phyloP scores from a whole-genome alignment of 176 grass and related monocot species.

The Carex pumila region DNA sequence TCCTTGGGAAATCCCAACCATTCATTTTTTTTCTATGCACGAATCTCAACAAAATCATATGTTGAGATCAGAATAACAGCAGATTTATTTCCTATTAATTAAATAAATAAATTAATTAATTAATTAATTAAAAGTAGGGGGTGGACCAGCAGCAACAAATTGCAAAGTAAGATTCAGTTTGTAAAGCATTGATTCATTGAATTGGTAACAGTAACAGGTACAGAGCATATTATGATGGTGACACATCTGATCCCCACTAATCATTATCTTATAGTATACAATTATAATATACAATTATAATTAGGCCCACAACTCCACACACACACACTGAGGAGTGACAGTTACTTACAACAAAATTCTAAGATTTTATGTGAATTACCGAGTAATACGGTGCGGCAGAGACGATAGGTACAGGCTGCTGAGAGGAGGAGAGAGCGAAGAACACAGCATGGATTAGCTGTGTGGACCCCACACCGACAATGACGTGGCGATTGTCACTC shows the following conservation, averaged over 20 bases:
- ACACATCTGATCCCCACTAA: not conserved
- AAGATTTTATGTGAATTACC: constrained; percentile 14
- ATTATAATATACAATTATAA: too few species aligned
- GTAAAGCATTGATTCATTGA: not conserved
- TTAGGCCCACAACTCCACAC: not conserved
- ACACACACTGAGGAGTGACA: not conserved
- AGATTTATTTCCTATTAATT: too few species aligned
- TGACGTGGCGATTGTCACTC: constrained; percentile 34
- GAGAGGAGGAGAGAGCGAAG: constrained; percentile 47
- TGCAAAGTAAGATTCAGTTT: not conserved
- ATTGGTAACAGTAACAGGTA: not conserved
- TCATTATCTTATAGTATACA: not conserved
- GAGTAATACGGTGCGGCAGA: constrained; percentile 66
- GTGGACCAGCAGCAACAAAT: not conserved
- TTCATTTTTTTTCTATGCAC: too few species aligned
- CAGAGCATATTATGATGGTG: not conserved
- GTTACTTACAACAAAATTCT: not conserved
- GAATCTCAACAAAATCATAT: too few species aligned
- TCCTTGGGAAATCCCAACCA: too few species aligned
- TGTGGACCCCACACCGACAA: constrained; percentile 86
- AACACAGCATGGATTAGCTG: constrained; percentile 84
- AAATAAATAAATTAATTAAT: not conserved
- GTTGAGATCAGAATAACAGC: too few species aligned
- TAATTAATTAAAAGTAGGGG: not conserved
- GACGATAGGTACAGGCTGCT: constrained; percentile 38